Conservation (phyloP, 352 stramenopile genomes). For the Pythium sukuiense region DNA sequence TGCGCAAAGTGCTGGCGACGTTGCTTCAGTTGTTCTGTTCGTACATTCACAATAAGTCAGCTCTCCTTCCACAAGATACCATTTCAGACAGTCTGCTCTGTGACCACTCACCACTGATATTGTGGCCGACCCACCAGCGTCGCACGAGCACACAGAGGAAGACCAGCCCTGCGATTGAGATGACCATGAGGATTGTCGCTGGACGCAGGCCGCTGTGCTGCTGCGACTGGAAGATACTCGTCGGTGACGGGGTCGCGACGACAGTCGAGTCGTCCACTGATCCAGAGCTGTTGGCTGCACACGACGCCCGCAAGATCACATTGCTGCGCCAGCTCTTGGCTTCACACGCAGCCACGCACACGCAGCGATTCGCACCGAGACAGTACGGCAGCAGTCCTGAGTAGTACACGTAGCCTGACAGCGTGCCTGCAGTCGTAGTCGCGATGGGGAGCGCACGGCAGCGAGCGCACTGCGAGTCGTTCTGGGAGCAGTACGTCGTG, state of each 20-base stretch:
- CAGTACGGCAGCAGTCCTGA: slow-evolving; percentile 47
- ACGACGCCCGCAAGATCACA: slow-evolving; percentile 13
- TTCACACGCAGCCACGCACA: slow-evolving; percentile 63
- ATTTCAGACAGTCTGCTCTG: no score
- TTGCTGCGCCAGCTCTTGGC: slow-evolving; percentile 30
- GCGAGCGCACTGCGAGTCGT: slow-evolving; percentile 39
- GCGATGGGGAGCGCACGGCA: slow-evolving; percentile 39
- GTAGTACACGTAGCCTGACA: slow-evolving; percentile 16
- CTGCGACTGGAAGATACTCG: slow-evolving; percentile 3
- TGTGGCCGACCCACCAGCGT: slow-evolving; percentile 14
- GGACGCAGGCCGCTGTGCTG: slow-evolving; percentile 3
- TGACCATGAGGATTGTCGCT: slow-evolving; percentile 13
- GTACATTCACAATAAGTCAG: background rate
- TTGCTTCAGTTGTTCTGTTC: background rate
- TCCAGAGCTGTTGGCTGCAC: slow-evolving; percentile 3
- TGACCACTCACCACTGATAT: slow-evolving; percentile 5
- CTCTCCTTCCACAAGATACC: no score
- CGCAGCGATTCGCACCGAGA: slow-evolving; percentile 38
- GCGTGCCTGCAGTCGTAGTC: background rate
- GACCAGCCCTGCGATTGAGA: slow-evolving; percentile 8
- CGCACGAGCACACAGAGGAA: slow-evolving; percentile 12
- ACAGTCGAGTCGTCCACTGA: slow-evolving; percentile 24
- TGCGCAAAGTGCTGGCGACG: slow-evolving; percentile 17
- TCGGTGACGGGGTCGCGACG: slow-evolving; percentile 14
- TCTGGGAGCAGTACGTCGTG: slow-evolving; percentile 46